These are phyloP conservation scores for Prunus padus DNA, from an alignment of 306 rosid species.

Conservation along the genomic window DNA sequence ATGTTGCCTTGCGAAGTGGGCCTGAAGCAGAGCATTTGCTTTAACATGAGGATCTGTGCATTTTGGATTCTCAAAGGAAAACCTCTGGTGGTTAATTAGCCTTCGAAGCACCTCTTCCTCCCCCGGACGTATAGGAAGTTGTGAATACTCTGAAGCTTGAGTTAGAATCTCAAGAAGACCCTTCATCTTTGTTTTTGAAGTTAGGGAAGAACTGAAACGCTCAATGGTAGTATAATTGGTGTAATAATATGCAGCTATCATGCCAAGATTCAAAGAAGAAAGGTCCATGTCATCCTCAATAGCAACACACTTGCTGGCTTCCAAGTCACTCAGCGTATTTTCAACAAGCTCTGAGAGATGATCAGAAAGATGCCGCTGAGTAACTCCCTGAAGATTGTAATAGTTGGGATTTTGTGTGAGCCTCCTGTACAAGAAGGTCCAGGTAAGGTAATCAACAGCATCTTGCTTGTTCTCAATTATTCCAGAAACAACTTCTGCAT, in stretches of 20 bases:
- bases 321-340: slow-evolving; percentile 74
- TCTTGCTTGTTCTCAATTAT: slow-evolving; percentile 87
- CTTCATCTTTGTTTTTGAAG: slow-evolving; percentile 86
- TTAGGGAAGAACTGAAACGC: slow-evolving; percentile 76
- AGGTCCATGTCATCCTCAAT: slow-evolving; percentile 84
- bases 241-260: slow-evolving; percentile 85
- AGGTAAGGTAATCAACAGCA: slow-evolving; percentile 91
- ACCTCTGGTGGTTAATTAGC: slow-evolving; percentile 87
- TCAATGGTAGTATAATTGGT: slow-evolving; percentile 87
- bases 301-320: slow-evolving; percentile 72
- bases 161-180: slow-evolving; percentile 83
- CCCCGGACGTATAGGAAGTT: slow-evolving; percentile 84
- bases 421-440: slow-evolving; percentile 96
- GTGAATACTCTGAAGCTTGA: slow-evolving; percentile 86
- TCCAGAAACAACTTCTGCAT: slow-evolving; percentile 84
- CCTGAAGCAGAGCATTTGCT: slow-evolving; percentile 88
- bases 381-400: slow-evolving; percentile 93
- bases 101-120: slow-evolving; percentile 83
- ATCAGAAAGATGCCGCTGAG: slow-evolving; percentile 91
- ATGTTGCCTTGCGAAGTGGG: slow-evolving; percentile 85
- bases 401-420: slow-evolving; percentile 93
- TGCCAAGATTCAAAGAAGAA: slow-evolving; percentile 83
- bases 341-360: slow-evolving; percentile 92
- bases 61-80: slow-evolving; percentile 74
- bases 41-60: slow-evolving; percentile 85